Percentiles rank a stretch among this genome's conserved stretches.
Conservation (phyloP, 768 basidiomycete species). For the Lactarius pseudohatsudake region DNA sequence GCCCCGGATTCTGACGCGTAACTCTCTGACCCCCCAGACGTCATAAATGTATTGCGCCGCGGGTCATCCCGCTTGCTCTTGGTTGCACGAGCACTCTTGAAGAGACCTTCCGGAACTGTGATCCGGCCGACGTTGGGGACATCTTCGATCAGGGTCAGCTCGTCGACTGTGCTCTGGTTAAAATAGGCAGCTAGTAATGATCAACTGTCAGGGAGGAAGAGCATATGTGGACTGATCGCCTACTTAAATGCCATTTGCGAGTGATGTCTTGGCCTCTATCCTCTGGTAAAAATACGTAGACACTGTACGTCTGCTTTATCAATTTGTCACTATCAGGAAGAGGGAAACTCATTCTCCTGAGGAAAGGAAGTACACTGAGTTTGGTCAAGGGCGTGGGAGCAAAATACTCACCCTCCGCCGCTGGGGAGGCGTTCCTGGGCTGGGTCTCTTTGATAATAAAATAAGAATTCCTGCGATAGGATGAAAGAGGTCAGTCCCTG, state of each 20-base stretch:
- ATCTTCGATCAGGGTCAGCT: slow-evolving; percentile 70
- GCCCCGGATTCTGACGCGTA: slow-evolving; percentile 24
- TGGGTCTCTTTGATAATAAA: slow-evolving; percentile 63
- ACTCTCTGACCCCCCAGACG: slow-evolving; percentile 19
- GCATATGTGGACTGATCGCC: slow-evolving; percentile 33
- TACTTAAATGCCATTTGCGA: slow-evolving; percentile 84
- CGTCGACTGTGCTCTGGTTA: slow-evolving; percentile 71
- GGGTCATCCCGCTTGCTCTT: slow-evolving; percentile 28
- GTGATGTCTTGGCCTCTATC: slow-evolving; percentile 32
- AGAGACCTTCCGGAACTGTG: slow-evolving; percentile 63
- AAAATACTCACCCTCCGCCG: slow-evolving; percentile 25
- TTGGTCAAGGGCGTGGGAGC: not conserved
- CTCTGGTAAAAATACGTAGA: slow-evolving; percentile 56
- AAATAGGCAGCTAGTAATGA: slow-evolving; percentile 69
- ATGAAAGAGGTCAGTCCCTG: not conserved
- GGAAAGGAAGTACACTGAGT: slow-evolving; percentile 5
- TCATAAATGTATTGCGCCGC: slow-evolving; percentile 13
- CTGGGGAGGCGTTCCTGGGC: slow-evolving; percentile 31
- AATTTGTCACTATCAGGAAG: slow-evolving; percentile 42
- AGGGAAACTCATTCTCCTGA: slow-evolving; percentile 43
- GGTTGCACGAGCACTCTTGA: slow-evolving; percentile 46
- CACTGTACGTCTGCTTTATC: slow-evolving; percentile 84
- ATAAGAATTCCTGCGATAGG: slow-evolving; percentile 67
- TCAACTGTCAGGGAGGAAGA: slow-evolving; percentile 23
- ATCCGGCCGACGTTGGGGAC: slow-evolving; percentile 57